Conservation (phyloP, 1,284 basidiomycete species). For the Ustilago sp. region DNA sequence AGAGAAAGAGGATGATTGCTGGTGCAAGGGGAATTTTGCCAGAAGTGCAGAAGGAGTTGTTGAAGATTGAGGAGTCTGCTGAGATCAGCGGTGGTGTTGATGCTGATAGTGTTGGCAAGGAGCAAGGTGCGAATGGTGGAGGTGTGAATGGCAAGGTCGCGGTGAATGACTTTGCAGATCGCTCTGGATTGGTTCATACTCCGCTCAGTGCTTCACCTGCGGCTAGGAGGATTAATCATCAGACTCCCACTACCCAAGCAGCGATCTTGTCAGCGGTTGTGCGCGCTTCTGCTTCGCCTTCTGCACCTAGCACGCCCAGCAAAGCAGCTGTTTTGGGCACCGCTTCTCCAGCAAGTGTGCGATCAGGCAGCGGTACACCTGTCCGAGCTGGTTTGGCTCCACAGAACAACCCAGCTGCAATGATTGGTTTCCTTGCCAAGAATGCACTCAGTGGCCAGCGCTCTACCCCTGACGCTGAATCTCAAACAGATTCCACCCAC, state of each 20-base stretch:
- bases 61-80: conserved; percentile 47
- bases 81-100: conserved; percentile 35
- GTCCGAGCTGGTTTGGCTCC: conserved; percentile 16
- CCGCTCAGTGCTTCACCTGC: conserved; percentile 52
- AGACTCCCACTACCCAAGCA: conserved; percentile 42
- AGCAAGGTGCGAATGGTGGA: not conserved
- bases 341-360: not conserved
- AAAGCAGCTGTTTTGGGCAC: conserved; percentile 13
- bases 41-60: conserved; percentile 53
- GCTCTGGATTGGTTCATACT: conserved; percentile 16
- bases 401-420: conserved; percentile 31
- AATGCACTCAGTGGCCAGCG: conserved; percentile 35
- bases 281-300: conserved; percentile 45
- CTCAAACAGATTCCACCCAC: not conserved
- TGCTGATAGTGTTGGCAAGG: conserved; percentile 1
- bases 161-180: conserved; percentile 15
- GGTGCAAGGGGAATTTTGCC: conserved; percentile 53
- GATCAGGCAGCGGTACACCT: conserved; percentile 19
- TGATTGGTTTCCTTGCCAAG: conserved; percentile 51
- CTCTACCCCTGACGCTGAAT: not conserved
- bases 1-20: conserved; percentile 48
- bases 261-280: conserved; percentile 52
- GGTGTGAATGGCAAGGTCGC: conserved; percentile 7
- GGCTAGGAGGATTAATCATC: conserved; percentile 16
- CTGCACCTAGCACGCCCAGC: conserved; percentile 30